Base-by-base conservation (phyloP, 805 yeast genomes). In the Cyberlindnera americana region DNA sequence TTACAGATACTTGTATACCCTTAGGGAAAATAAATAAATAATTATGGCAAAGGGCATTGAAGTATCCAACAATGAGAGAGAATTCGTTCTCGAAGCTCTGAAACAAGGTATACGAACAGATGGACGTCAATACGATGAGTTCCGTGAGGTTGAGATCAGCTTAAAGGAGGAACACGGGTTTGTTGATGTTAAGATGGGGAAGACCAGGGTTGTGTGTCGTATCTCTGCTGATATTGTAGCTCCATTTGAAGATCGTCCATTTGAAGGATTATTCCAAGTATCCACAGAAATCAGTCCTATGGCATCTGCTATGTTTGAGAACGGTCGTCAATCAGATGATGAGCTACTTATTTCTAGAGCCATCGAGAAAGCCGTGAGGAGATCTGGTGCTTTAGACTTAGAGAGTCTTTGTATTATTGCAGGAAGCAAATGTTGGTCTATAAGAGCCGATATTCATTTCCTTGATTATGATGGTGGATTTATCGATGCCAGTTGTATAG, bases 401-500 rank as follows among this genome's bases (percentile, higher is more conserved):
- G 99, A 93, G 60, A 78, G 87, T 35, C 65, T 93, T 32, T 91
- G 98, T 65, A 87, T 93, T 32, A 76, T 85, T 17, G 95, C 96
- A 0, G 98, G 97, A 2, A 74, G 79, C 38, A 82, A 87, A 49
- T 89, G 95, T 57, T 93, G 99, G 99, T 73, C 80, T 40, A 70
- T 93, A 11, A 74, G 95, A 42, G 97, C 95, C 0, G 97, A 90
- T 57, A 78, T 93, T 14, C 95, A 89, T 56, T 85, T 86, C 53
- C 64, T 93, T 41, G 83, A 89, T 57, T 88, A 78, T 56, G 99
- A 93, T 62, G 99, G 99, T 29, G 95, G 95, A 15, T 73, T 93
- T 34, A 81, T 90, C 29, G 99, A 93, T 61, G 84, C 88, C 6
- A 82, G 91, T 29, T 86, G 96, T 63, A 72, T 89, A 40, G 98